These are phyloP conservation scores for Oryza meyeriana DNA, from an alignment of 176 grass and related monocot genomes.

Conservation along the genomic window DNA sequence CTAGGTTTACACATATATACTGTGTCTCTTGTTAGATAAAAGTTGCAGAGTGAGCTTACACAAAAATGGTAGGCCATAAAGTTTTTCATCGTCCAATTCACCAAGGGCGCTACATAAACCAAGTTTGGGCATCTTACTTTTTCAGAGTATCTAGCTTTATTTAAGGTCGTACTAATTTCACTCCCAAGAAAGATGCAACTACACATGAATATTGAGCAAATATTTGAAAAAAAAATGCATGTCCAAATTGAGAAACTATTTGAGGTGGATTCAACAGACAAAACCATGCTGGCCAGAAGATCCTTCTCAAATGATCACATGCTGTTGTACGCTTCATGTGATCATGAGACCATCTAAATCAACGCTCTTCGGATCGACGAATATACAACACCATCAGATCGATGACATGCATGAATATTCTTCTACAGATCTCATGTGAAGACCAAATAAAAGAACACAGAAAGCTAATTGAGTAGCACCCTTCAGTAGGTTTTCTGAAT, in stretches of 20 bases:
- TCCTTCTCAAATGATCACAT: not conserved
- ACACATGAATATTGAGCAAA: not conserved
- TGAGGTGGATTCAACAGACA: not conserved
- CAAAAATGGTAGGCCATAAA: not conserved
- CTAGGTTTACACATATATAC: not conserved
- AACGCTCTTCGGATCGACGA: not conserved
- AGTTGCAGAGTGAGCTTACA: not conserved
- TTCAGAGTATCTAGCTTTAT: not conserved
- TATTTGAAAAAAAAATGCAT: not conserved
- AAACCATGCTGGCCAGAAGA: not conserved
- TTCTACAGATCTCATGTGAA: slow-evolving; percentile 3
- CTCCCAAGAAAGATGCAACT: not conserved
- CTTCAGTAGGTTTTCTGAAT: not conserved
- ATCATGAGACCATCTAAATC: not conserved
- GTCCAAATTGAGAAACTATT: not conserved
- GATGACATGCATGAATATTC: not conserved
- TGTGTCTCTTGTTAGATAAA: not conserved
- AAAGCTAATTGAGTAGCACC: not conserved
- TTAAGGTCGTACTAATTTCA: not conserved
- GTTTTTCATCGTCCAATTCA: not conserved
- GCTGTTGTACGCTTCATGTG: not conserved
- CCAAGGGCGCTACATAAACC: not conserved
- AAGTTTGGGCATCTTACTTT: not conserved
- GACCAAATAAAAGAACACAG: not conserved
- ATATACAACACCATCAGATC: not conserved